Evolutionary conservation across 257 asterid genomes (phyloP), one percentile per base, ranked within the genome.

Genomic region (Solanum corneliomulleri): DNA sequence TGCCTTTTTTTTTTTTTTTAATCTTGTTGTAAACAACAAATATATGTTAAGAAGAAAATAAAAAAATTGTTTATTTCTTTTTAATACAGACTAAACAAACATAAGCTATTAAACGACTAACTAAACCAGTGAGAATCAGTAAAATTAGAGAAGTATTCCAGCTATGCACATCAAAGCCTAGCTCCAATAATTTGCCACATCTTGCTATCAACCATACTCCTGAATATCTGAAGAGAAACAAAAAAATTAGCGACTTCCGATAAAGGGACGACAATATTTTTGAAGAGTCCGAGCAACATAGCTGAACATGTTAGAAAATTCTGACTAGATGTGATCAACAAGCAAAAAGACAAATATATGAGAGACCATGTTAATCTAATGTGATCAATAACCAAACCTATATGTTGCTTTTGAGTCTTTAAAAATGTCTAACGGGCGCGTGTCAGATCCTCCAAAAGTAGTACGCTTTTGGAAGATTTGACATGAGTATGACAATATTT

Each of bases 171-270:
- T 91, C 89, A 90, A 89, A 97, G 10, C 98, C 99, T 44, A 90
- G 87, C 18, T 95, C 96, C 91, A 93, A 90, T 85, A 97, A 83
- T 1, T 94, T 89, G 11, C 95, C 97, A 83, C 99, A 96, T 29
- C 99, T 92, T 11, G 99, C 93, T 90, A 97, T 96, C 94, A 97
- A 88, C 99, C 99, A 97, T 75, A 97, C 99, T 85, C 99, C 99
- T 20, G 95, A 87, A 85, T 89, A 93, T 87, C 96, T 93, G 91
- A 87, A 82, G 29, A 87, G 15, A 75, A 86, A 85, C 37, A 27
- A 86, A 86, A 87, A 29, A 9, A 72, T 37, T 37, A 72, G n/a
- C 1, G 35, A 35, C 2, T 66, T 2, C 4, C 12, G 75, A 69
- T 69, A 29, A 11, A 14, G 23, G 75, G 3, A 29, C 39, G 12